Evolutionary conservation across 371 early-diverging fungal genomes (phyloP).

Genomic region (Mucor circinelloides): DNA sequence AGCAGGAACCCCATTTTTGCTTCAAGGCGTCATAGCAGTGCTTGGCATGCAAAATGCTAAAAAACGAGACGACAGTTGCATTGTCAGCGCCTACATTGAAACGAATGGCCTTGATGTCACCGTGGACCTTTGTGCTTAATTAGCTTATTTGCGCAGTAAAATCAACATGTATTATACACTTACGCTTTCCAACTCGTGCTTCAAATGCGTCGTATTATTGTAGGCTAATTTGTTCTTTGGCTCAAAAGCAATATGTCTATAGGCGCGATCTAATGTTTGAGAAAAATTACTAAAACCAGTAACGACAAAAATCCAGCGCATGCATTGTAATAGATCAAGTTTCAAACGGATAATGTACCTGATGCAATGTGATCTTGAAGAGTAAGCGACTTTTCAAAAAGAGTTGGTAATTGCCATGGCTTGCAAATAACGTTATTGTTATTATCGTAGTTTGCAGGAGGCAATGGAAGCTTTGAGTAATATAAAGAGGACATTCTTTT

Average conservation of each 20-base stretch:
- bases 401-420: not conserved
- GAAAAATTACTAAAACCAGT: not conserved
- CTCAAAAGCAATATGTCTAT: not conserved
- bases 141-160: not conserved
- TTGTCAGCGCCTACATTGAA: not conserved
- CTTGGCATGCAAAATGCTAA: constrained; percentile 4
- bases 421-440: not conserved
- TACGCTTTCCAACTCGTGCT: not conserved
- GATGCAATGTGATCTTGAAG: not conserved
- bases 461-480: not conserved
- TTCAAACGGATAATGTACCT: not conserved
- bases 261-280: not conserved
- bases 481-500: not conserved
- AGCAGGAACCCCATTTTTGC: too few species aligned
- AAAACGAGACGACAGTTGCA: constrained; percentile 15
- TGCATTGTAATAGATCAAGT: not conserved
- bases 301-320: not conserved
- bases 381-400: not conserved
- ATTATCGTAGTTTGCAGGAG: not conserved
- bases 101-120: not conserved
- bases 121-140: not conserved
- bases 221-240: not conserved
- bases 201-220: not conserved
- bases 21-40: not conserved
- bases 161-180: too few species aligned